Base-by-base conservation (phyloP, 768 basidiomycete genomes). In the Neoboletus subvelutipes region DNA sequence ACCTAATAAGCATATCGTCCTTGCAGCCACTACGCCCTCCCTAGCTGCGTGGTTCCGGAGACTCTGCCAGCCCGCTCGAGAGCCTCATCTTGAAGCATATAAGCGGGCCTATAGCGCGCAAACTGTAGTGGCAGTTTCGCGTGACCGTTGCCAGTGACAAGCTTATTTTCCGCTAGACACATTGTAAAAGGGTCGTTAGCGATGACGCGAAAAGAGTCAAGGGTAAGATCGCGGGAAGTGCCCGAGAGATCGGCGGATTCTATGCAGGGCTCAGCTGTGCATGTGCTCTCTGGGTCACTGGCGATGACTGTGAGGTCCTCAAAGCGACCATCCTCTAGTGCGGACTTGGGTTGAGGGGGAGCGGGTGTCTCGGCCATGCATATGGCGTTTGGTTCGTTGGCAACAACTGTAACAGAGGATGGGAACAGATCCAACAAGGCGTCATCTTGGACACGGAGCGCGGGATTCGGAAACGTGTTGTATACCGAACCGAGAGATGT, bases 401-500 rank as follows among this genome's bases (percentile, higher is more conserved):
- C 65, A 33, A 73, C 55, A 28, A 69, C 42, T 4, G 64, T 61
- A 41, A 67, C 54, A 34, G 64, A 61, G 56, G 63, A 37, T 29
- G 60, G 66, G 47, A 64, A 58, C 47, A 56, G 17, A 15, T 56
- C 66, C 41, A 40, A 36, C 26, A 51, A 31, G 1, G 40, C n/a
- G 28, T 58, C 56, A 15, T 62, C 56, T n/a, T 50, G 53, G 31
- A 76, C 54, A 45, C 69, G 76, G 4, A 98, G 83, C 1, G 91
- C 86, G 2, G 96, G 95, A 66, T 98, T 98, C 0, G 87, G 94
- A 69, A 87, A 88, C 0, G 97, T 98, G 74, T 98, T 97, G 74
- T 84, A 92, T 9, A 90, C 94, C 12, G 95, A 97, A 18, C 97
- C 96, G 20, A 99, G 83, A 5, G 96, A 98, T 3, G 97, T 99